phyloP scores from a whole-genome alignment of 345 rosid genomes.

The Punica granatum region DNA sequence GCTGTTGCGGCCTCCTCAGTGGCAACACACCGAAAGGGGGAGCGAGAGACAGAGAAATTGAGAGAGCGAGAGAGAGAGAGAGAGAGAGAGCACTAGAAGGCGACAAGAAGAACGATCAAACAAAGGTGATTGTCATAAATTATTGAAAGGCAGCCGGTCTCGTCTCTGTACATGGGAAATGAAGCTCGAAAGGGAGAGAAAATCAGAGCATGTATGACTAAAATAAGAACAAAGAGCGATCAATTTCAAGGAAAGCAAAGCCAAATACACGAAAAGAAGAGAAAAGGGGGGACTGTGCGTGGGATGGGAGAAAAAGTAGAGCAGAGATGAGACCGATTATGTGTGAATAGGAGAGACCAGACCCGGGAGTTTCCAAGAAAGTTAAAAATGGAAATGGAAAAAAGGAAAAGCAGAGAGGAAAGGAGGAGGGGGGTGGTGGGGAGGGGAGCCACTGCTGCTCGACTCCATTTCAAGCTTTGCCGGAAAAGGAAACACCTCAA shows the following conservation, averaged over 20 bases:
- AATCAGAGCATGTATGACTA: neutral
- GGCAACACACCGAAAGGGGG: too few species aligned
- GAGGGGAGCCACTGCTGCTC: neutral
- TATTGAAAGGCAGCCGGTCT: too few species aligned
- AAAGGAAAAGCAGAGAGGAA: neutral
- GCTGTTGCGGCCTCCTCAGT: too few species aligned
- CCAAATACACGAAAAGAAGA: conserved; percentile 1
- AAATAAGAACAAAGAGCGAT: conserved; percentile 11
- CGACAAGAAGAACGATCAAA: too few species aligned
- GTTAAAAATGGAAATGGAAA: neutral
- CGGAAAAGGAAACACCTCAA: neutral
- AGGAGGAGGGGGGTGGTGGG: neutral
- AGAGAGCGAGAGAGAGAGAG: too few species aligned
- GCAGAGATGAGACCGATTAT: neutral
- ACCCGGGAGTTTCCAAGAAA: conserved; percentile 8
- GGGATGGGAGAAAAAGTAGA: neutral
- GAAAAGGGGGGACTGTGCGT: neutral
- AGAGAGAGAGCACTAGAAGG: too few species aligned
- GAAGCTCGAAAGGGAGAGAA: conserved; percentile 20
- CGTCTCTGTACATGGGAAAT: neutral
- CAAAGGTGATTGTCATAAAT: too few species aligned
- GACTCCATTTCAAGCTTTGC: neutral
- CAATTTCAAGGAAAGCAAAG: conserved; percentile 28
- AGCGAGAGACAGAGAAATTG: too few species aligned
- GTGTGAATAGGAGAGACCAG: conserved; percentile 6